Conservation (phyloP, 495 filamentous ascomycete genomes). For the Penicillium desertorum region DNA sequence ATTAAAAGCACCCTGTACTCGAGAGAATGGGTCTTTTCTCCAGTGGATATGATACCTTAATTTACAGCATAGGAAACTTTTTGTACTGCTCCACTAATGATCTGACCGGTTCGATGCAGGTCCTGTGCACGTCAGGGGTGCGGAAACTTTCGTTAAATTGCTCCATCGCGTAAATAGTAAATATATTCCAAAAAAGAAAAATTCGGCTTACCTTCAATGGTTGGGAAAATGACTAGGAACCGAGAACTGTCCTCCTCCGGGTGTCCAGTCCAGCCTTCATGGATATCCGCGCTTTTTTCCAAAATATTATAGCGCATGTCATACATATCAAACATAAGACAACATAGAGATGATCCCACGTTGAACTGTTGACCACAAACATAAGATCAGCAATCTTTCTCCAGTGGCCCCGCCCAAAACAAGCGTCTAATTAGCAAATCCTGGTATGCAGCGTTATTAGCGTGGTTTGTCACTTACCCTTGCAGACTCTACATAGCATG, state of each 20-base stretch:
- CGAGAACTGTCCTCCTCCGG: neutral
- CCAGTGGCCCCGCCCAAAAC: neutral
- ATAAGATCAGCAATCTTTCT: neutral
- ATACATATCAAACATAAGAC: neutral
- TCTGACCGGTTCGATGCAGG: neutral
- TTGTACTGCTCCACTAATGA: neutral
- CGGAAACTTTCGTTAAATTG: neutral
- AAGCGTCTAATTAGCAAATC: neutral
- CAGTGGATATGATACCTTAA: neutral
- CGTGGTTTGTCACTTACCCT: neutral
- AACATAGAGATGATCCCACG: neutral
- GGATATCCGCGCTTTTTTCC: neutral
- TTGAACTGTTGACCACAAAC: neutral
- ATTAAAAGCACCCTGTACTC: neutral
- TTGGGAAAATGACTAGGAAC: neutral
- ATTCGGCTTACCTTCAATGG: neutral
- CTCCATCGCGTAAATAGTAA: neutral
- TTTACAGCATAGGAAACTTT: neutral
- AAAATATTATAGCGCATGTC: neutral
- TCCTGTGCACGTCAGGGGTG: constrained; percentile 1
- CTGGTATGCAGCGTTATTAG: neutral
- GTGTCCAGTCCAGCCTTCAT: neutral
- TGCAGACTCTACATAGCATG: neutral
- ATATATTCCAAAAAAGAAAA: neutral
- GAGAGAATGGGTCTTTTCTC: neutral